phyloP scores from a whole-genome alignment of 139 green algal species.

The Tetraselmis chui region DNA sequence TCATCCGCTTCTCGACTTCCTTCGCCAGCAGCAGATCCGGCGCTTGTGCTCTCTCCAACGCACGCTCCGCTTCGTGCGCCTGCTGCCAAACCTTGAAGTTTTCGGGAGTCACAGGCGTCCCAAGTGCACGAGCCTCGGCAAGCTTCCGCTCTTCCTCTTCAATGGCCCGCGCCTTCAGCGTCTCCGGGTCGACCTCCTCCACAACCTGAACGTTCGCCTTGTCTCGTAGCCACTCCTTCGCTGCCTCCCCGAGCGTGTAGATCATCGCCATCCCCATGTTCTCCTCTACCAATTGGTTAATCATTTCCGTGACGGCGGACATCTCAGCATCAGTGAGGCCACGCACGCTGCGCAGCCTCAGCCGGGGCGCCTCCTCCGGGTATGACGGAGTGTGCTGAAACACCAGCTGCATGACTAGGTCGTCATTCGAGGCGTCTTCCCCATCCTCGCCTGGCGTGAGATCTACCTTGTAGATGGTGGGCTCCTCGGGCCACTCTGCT shows the following conservation, averaged over 20 bases:
- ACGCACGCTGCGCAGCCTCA: slow-evolving; percentile 32
- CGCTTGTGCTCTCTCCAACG: slow-evolving; percentile 6
- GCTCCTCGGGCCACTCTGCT: neutral
- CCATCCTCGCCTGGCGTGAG: neutral
- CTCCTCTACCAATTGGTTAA: slow-evolving; percentile 38
- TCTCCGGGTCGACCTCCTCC: slow-evolving; percentile 22
- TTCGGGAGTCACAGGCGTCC: slow-evolving; percentile 64
- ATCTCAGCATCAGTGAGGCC: slow-evolving; percentile 65
- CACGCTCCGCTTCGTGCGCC: slow-evolving; percentile 34
- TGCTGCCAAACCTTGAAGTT: slow-evolving; percentile 67
- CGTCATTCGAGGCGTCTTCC: neutral
- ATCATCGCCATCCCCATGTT: slow-evolving; percentile 81
- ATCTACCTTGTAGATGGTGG: neutral
- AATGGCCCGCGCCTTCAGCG: slow-evolving; percentile 22
- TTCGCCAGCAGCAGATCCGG: slow-evolving; percentile 8
- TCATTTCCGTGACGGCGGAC: slow-evolving; percentile 19
- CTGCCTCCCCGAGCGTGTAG: slow-evolving; percentile 58
- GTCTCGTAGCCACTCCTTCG: slow-evolving; percentile 64
- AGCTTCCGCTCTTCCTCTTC: slow-evolving; percentile 61
- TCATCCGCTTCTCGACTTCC: slow-evolving; percentile 26
- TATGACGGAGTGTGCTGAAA: neutral
- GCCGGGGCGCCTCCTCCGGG: too few species aligned
- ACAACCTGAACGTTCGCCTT: slow-evolving; percentile 1
- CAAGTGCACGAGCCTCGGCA: slow-evolving; percentile 51
- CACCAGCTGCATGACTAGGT: neutral